A percentile compares a stretch with the other conserved stretches of the same genome.
Evolutionary conservation across 257 asterid species (phyloP).

Genomic region (Nicotiana undulata): DNA sequence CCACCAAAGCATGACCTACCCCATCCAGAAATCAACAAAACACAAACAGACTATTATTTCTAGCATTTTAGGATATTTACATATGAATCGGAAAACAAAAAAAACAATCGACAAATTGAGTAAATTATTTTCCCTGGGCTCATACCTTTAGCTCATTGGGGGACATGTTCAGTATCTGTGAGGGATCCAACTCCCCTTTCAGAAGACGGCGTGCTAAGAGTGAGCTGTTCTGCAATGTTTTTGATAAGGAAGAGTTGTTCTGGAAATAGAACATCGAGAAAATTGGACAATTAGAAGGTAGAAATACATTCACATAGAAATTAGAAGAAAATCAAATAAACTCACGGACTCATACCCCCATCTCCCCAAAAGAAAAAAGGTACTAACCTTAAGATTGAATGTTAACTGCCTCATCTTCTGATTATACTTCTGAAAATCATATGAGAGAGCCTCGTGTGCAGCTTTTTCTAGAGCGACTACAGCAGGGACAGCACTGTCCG

Average conservation of each 20-base stretch:
- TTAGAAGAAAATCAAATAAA: slow-evolving; percentile 6
- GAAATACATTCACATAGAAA: not conserved
- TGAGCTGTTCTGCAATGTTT: slow-evolving; percentile 36
- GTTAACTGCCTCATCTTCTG: slow-evolving; percentile 68
- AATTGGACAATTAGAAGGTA: slow-evolving; percentile 9
- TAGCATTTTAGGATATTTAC: not conserved
- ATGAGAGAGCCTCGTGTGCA: slow-evolving; percentile 45
- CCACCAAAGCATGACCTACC: not conserved
- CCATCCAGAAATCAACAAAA: not conserved
- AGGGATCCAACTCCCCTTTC: slow-evolving; percentile 72
- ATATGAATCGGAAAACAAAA: not conserved
- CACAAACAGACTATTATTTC: not conserved
- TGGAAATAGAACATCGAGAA: slow-evolving; percentile 15
- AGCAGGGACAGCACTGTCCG: slow-evolving; percentile 53
- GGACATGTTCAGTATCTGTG: slow-evolving; percentile 56
- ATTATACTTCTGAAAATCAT: slow-evolving; percentile 62
- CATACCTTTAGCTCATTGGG: slow-evolving; percentile 75
- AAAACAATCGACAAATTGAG: slow-evolving; percentile 4
- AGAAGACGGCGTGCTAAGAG: slow-evolving; percentile 59
- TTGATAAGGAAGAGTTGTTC: slow-evolving; percentile 17
- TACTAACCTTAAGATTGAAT: slow-evolving; percentile 65
- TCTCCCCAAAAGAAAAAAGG: not conserved
- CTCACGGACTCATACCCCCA: not conserved
- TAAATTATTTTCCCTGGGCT: not conserved
- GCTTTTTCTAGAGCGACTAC: slow-evolving; percentile 70